Evolutionary conservation across 176 grass and related monocot genomes (phyloP).

Genomic region (Neostapfia colusana): DNA sequence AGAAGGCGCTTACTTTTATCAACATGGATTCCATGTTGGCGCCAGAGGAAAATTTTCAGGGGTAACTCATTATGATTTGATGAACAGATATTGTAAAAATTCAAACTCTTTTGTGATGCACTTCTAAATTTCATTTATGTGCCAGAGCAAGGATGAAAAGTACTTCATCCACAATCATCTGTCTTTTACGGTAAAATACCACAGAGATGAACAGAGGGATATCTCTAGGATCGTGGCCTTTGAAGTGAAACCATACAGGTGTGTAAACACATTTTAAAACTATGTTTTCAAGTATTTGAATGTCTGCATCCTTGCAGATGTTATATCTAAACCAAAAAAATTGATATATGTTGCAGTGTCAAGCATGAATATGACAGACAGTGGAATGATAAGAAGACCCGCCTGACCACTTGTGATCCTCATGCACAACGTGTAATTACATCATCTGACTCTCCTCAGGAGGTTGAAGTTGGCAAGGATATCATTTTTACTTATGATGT

Average conservation of each 20-base stretch:
- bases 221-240: constrained; percentile 82
- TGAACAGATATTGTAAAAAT: constrained; percentile 25
- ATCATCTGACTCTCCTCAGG: constrained; percentile 72
- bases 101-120: not conserved
- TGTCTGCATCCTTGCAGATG: constrained; percentile 1
- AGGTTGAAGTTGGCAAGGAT: constrained; percentile 78
- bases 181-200: constrained; percentile 79
- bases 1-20: constrained; percentile 69
- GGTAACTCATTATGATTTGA: constrained; percentile 44
- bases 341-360: constrained; percentile 54
- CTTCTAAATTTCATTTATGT: constrained; percentile 20
- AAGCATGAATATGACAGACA: constrained; percentile 79
- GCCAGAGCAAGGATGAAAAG: constrained; percentile 84
- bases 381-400: constrained; percentile 73
- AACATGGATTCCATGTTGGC: constrained; percentile 84
- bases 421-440: constrained; percentile 68
- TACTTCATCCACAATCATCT: constrained; percentile 89
- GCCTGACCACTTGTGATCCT: constrained; percentile 77
- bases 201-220: constrained; percentile 72
- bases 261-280: constrained; percentile 10
- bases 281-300: constrained; percentile 15
- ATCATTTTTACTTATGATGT: constrained; percentile 84
- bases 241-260: constrained; percentile 86
- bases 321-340: constrained; percentile 27
- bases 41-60: constrained; percentile 82